Evolutionary conservation across 257 asterid genomes (phyloP).

Genomic region (Apocynum venetum): DNA sequence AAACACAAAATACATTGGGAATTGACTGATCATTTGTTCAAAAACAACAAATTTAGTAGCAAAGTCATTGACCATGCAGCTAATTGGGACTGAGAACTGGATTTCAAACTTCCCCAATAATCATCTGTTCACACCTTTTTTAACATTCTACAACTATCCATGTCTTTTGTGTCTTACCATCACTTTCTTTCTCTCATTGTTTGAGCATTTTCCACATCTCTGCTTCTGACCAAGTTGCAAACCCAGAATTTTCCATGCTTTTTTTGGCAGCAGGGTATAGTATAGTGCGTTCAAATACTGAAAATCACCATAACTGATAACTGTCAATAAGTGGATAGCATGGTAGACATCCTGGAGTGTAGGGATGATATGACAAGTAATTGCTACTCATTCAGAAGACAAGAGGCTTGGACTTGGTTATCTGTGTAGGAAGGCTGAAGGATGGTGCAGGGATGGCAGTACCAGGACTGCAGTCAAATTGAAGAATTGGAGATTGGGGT

Average conservation of each 20-base stretch:
- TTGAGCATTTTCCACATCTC: neutral
- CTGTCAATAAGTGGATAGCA: neutral
- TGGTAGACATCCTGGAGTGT: neutral
- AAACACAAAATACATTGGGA: neutral
- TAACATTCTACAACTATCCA: neutral
- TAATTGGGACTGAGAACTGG: neutral
- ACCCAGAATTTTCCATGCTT: neutral
- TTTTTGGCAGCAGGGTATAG: neutral
- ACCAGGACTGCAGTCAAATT: neutral
- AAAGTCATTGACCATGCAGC: neutral
- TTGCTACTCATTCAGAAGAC: too few species aligned
- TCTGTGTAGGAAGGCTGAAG: neutral
- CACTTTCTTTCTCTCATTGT: neutral
- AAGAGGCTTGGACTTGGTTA: neutral
- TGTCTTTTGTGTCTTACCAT: neutral
- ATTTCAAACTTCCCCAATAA: constrained; percentile 2
- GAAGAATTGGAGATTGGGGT: neutral
- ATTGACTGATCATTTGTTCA: neutral
- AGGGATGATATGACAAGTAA: neutral
- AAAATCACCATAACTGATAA: neutral
- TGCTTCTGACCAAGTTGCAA: neutral
- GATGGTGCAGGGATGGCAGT: neutral
- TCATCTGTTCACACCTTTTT: neutral
- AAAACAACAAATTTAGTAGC: too few species aligned
- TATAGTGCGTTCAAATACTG: neutral